These are phyloP conservation scores for Malania oleifera DNA, from an alignment of 164 flowering plant genomes.

Conservation along the genomic window DNA sequence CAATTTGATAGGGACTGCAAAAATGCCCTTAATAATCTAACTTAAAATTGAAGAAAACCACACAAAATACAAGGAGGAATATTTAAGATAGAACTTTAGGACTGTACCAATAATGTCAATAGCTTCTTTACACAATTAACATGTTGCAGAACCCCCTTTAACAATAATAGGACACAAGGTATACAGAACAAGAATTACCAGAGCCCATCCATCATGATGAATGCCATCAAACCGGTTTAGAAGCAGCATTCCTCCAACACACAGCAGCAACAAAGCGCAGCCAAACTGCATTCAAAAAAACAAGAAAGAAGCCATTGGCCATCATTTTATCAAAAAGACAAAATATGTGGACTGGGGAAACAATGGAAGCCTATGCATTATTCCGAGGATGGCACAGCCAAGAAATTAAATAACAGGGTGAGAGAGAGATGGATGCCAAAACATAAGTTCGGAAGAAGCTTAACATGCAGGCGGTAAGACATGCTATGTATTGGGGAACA, in stretches of 20 bases:
- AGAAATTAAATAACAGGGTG: too few relatives aligned
- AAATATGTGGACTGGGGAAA: too few relatives aligned
- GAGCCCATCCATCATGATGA: neutral
- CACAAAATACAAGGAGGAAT: neutral
- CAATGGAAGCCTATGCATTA: too few relatives aligned
- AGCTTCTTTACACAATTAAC: neutral
- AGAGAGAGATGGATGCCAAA: too few relatives aligned
- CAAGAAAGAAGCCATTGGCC: neutral
- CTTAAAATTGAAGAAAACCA: neutral
- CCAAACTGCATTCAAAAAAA: conserved; percentile 14
- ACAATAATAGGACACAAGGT: neutral
- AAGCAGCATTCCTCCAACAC: conserved; percentile 24
- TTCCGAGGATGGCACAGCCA: too few relatives aligned
- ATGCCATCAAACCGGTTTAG: neutral
- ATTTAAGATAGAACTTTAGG: neutral
- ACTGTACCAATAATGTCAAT: neutral
- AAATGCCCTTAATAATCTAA: too few relatives aligned
- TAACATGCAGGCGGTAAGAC: too few relatives aligned
- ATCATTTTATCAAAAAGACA: too few relatives aligned
- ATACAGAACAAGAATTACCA: neutral
- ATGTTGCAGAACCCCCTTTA: neutral
- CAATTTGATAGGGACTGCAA: too few relatives aligned
- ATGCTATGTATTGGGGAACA: too few relatives aligned
- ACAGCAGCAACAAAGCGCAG: conserved; percentile 29
- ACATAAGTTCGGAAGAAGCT: too few relatives aligned